Evolutionary conservation across 1,284 basidiomycete genomes (phyloP).

Genomic region (Heimioporus retisporus): DNA sequence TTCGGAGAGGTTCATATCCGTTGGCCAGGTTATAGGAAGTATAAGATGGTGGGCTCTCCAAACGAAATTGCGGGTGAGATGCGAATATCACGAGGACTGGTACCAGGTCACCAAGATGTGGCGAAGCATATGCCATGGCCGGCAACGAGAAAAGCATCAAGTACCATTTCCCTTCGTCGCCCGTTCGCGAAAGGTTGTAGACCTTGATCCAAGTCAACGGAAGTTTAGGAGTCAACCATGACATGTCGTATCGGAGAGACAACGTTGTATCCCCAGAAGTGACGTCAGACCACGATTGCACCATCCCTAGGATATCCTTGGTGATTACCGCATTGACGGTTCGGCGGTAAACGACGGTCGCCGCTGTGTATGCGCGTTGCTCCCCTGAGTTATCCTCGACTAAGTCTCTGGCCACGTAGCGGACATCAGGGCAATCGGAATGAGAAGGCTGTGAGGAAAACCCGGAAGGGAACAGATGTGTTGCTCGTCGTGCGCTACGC

Average conservation of each 20-base stretch:
- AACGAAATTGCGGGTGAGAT: conserved; percentile 11
- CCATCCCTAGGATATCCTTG: conserved; percentile 8
- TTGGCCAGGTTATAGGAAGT: conserved; percentile 19
- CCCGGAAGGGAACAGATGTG: neutral
- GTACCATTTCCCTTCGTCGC: conserved; percentile 20
- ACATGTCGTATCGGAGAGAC: conserved; percentile 22
- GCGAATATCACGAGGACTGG: conserved; percentile 24
- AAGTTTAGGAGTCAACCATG: conserved; percentile 28
- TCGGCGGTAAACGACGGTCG: conserved; percentile 15
- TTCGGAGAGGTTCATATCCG: conserved; percentile 18
- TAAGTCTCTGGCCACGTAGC: neutral
- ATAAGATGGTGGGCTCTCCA: conserved; percentile 19
- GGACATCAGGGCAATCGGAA: neutral
- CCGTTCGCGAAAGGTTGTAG: conserved; percentile 39
- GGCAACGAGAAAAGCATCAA: conserved; percentile 42
- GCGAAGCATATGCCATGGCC: conserved; percentile 39
- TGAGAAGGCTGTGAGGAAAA: neutral
- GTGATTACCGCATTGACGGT: neutral
- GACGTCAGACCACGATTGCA: neutral
- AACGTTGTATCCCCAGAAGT: no score
- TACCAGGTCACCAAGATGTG: conserved; percentile 20
- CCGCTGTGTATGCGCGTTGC: conserved; percentile 22
- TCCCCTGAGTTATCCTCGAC: conserved; percentile 7
- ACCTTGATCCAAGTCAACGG: conserved; percentile 39
- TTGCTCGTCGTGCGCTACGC: neutral